Evolutionary conservation across 2,329 filamentous ascomycete genomes (phyloP).

Genomic region (Alternaria sp.): DNA sequence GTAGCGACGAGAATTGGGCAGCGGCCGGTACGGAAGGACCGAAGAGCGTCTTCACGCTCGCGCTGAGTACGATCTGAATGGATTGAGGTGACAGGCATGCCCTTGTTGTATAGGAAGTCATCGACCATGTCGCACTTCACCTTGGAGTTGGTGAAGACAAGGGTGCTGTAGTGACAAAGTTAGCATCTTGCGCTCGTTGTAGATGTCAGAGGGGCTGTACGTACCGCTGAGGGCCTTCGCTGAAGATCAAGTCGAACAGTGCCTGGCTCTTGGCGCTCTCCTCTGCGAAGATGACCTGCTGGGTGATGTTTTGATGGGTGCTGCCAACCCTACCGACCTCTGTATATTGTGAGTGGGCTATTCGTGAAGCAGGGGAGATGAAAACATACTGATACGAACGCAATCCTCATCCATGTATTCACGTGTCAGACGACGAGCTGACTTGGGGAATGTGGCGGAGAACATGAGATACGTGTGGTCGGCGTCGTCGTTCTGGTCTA

Average conservation of each 20-base stretch:
- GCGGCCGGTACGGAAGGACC: conserved; percentile 77
- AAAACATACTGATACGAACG: conserved; percentile 67
- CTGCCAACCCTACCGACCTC: conserved; percentile 84
- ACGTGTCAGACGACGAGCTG: conserved; percentile 75
- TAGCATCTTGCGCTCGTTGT: not conserved
- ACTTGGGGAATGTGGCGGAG: conserved; percentile 90
- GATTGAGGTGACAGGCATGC: conserved; percentile 84
- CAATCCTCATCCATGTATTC: conserved; percentile 76
- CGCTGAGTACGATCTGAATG: conserved; percentile 85
- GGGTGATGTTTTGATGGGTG: conserved; percentile 80
- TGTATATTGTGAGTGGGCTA: not conserved
- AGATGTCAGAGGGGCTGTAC: not conserved
- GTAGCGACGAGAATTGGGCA: conserved; percentile 85
- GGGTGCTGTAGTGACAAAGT: conserved; percentile 55
- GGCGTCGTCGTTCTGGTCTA: conserved; percentile 76
- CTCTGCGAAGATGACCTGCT: conserved; percentile 73
- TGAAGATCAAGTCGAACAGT: conserved; percentile 74
- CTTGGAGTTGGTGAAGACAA: conserved; percentile 90
- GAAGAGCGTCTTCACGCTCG: conserved; percentile 91
- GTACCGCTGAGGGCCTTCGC: conserved; percentile 69
- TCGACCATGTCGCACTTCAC: conserved; percentile 80
- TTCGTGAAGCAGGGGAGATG: rapidly evolving
- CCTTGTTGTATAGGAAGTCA: conserved; percentile 81
- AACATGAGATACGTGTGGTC: conserved; percentile 80
- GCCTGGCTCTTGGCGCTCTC: conserved; percentile 70